Base-by-base conservation (phyloP, 495 filamentous ascomycete species). In the Cenococcum geophilum region DNA sequence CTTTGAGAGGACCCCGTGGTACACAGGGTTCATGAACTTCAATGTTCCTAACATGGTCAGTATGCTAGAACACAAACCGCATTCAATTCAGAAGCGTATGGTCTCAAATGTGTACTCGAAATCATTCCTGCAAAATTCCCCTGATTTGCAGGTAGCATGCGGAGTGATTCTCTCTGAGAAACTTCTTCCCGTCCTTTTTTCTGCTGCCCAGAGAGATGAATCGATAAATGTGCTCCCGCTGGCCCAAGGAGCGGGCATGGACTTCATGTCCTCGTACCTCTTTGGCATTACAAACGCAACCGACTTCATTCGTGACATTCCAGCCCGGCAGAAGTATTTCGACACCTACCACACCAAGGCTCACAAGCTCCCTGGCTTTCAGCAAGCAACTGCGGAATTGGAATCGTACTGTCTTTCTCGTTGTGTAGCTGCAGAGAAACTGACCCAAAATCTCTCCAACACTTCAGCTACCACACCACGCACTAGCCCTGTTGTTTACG, bases 61-160 rank as follows among this genome's bases (percentile, higher is more conserved):
- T 21, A 74, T 64, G 57, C 45, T 40, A 18, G 67, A 70, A 10
- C 73, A 77, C 51, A 77, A 74, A 40, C 73, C 76, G 10, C 86
- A 88, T 70, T 83, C 85, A 12, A 73, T 71, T 10, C 77, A 82
- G 51, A 88, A 87, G 70, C 81, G 84, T 21, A 83, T 86, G 80
- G 71, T 91, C 16, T 83, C 82, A 16, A 78, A 87, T 64, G 76
- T 86, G 21, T 89, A 87, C 73, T 85, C 85, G 59, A 91, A 91
- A 64, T 87, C 86, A 6, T 83, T 75, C 59, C 72, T 92, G 47
- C 82, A 86, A 61, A 74, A 76, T 22, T 89, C 86, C 4, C 70
- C 78, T 1, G 75, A 86, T 34, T 65, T 89, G 43, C 67, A 75
- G 12, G 83, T 89, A 61, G 81, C 85, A 20, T 66, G 76, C 52